Evolutionary conservation across 495 filamentous ascomycete genomes (phyloP), one percentile per base, ranked within the genome.

Genomic region (Neurospora sp.): DNA sequence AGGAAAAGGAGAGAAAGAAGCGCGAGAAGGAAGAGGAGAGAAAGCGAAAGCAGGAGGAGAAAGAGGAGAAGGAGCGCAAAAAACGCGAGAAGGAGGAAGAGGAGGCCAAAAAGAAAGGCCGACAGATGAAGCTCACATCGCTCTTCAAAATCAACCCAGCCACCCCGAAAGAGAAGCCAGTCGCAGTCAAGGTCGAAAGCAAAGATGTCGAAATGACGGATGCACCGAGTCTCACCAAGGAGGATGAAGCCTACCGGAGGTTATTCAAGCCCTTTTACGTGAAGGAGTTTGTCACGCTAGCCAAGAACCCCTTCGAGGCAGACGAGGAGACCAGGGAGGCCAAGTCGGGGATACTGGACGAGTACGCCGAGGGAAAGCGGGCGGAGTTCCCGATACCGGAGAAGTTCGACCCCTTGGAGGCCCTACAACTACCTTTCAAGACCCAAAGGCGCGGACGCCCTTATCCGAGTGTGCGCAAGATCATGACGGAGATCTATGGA

Each of bases 251-350:
- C 53, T 98, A 96, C 76, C 83, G 92, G 18, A 88, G 87, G 74
- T 81, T 78, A 39, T 98, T 98, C 76, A 88, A 92, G 16, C 87
- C 91, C 0, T 97, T 96, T 80, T 94, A 91, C 72, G 74, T 94
- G 11, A 88, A 94, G 71, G 83, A 87, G 16, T 84, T 91, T 75
- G 91, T 92, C 3, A 86, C 74, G 11, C 71, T 94, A 53, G 92
- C 93, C 2, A 83, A 84, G 0, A 73, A 65, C 9, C 72, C 73
- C 76, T 86, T 68, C 84, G 87, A 79, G 77, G 86, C 80, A 71
- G 90, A 93, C 71, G 78, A 87, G 2, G 81, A 89, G 73, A 87
- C 87, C 4, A 81, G 81, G 39, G 80, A 82, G 41, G 86, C 79
- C 35, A 84, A 90, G 61, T 85, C 90, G 53, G 77, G 73, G 40